Percentiles rank a stretch among this genome's conserved stretches.
Conservation (phyloP, 2,329 filamentous ascomycete genomes). For the Talaromyces sp. region DNA sequence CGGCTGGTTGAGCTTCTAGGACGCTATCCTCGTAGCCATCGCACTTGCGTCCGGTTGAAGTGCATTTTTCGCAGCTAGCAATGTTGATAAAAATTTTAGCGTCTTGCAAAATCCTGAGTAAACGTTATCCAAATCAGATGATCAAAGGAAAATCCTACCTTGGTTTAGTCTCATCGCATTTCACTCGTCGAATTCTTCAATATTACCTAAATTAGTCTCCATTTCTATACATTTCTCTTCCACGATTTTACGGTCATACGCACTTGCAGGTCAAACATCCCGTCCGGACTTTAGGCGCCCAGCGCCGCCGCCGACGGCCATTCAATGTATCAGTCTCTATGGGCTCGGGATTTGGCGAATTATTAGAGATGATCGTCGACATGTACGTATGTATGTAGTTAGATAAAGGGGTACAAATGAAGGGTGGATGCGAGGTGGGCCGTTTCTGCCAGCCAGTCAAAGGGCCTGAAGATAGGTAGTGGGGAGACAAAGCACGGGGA, state of each 20-base stretch:
- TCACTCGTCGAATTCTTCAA: slow-evolving; percentile 17
- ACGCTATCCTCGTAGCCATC: slow-evolving; percentile 17
- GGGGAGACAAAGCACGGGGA: background rate
- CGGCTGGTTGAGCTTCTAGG: background rate
- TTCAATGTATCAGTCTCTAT: background rate
- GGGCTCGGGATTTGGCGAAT: background rate
- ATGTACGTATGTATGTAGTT: background rate
- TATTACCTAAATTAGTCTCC: background rate
- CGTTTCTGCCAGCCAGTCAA: background rate
- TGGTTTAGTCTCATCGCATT: slow-evolving; percentile 18
- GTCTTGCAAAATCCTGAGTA: background rate
- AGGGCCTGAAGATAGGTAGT: background rate
- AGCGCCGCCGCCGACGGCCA: slow-evolving; percentile 9
- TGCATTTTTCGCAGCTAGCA: slow-evolving; percentile 17
- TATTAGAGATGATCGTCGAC: background rate
- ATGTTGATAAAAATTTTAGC: background rate
- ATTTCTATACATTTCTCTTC: too few species aligned
- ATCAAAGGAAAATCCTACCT: background rate
- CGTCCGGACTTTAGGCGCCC: slow-evolving; percentile 19
- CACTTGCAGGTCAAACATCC: slow-evolving; percentile 21
- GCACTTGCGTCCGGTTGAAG: slow-evolving; percentile 18
- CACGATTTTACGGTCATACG: background rate
- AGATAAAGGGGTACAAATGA: background rate
- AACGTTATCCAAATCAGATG: background rate
- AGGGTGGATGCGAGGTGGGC: background rate